Evolutionary conservation across 1,139 yeast genomes (phyloP).

Genomic region (Debaryomyces sp.): DNA sequence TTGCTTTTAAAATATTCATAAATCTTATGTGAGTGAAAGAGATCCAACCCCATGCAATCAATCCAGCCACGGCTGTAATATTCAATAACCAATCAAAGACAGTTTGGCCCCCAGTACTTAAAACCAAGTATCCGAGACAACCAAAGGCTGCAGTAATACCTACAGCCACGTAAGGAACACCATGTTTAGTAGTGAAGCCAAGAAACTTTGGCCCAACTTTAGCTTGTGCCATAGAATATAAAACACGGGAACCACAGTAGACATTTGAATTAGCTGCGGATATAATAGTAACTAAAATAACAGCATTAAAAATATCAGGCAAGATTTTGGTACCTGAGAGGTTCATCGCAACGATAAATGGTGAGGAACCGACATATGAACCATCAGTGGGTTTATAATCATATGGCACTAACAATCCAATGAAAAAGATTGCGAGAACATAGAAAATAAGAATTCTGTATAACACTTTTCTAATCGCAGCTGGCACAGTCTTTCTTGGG

Average conservation of each 20-base stretch:
- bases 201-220: slow-evolving; percentile 64
- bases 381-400: slow-evolving; percentile 52
- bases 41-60: slow-evolving; percentile 74
- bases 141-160: slow-evolving; percentile 63
- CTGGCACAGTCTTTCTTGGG: slow-evolving; percentile 82
- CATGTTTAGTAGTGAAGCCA: slow-evolving; percentile 53
- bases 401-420: slow-evolving; percentile 82
- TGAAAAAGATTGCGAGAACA: slow-evolving; percentile 75
- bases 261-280: slow-evolving; percentile 85
- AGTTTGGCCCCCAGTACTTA: slow-evolving; percentile 58
- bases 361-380: slow-evolving; percentile 43
- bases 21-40: slow-evolving; percentile 67
- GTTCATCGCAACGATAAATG: slow-evolving; percentile 58
- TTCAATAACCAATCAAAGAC: slow-evolving; percentile 87
- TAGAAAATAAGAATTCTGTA: slow-evolving; percentile 80
- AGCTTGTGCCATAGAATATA: slow-evolving; percentile 65
- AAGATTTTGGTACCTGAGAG: slow-evolving; percentile 71
- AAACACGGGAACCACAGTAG: slow-evolving; percentile 74
- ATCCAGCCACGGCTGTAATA: slow-evolving; percentile 76
- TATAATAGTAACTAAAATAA: slow-evolving; percentile 65
- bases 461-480: slow-evolving; percentile 81
- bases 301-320: slow-evolving; percentile 77
- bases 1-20: slow-evolving; percentile 58
- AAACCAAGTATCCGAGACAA: slow-evolving; percentile 67
- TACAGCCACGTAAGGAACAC: slow-evolving; percentile 71